Base-by-base conservation (phyloP, 495 filamentous ascomycete species). In the Pyrenula massariospora region DNA sequence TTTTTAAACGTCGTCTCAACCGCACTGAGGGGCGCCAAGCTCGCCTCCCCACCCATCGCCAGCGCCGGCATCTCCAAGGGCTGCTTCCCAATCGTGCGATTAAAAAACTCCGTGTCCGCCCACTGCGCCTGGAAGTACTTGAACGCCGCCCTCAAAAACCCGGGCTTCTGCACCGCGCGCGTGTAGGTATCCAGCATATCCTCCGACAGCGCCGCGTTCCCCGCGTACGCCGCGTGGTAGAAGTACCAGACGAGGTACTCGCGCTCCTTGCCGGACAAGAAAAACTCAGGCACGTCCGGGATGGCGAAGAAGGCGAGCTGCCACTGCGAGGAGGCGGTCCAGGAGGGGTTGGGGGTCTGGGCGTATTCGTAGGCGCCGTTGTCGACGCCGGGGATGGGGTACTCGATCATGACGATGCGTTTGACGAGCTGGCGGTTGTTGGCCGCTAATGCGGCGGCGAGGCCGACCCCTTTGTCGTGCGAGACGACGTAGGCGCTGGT, bases 241-340 rank as follows among this genome's bases (percentile, higher is more conserved):
- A 73, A 73, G 55, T 72, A 74, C 73, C 73, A 74, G n/a, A 54
- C 54, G 2, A 76, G 66, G 55, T 74, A 69, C 25, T 67, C 60
- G 54, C 55, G 60, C 58, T 73, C 72, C 8, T 65, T 58, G 0
- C 71, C 72, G 5, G 54, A 54, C 56, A 76, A 66, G 48, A 76
- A 66, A 54, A 68, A 73, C 56, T 69, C 64, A 11, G 71, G 70
- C 0, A 68, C 70, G 42, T 76, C 73, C 1, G 70, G 70, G 22
- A 74, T 66, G 52, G 59, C 57, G 63, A 73, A 76, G 64, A 74
- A 70, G 23, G 68, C 70, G 3, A 74, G 61, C 54, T 76, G 73
- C 68, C 70, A 73, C 59, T 71, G 68, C 25, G 59, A 58, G 57
- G 70, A 73, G 12, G 71, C 59, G 31, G 69, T 62, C 62, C 64